A percentile compares a stretch with the other conserved stretches of the same genome.
Evolutionary conservation across 2,329 filamentous ascomycete species (phyloP).

Genomic region (Mycosphaerella sp.): DNA sequence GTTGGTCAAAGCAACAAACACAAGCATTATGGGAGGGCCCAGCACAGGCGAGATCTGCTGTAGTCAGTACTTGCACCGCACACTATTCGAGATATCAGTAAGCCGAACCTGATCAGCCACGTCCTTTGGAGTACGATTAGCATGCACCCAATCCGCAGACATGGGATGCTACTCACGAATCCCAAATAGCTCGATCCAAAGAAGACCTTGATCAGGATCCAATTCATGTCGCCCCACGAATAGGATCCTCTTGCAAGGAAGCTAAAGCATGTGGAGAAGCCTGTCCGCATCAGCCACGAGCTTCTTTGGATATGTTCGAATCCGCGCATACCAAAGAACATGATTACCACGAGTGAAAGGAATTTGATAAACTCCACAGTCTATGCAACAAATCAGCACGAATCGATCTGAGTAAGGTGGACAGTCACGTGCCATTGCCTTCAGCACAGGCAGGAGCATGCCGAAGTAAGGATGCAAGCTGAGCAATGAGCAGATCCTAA

Average conservation of each 20-base stretch:
- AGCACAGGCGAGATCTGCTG: constrained; percentile 43
- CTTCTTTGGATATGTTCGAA: neutral
- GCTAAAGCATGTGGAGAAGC: constrained; percentile 82
- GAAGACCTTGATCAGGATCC: constrained; percentile 57
- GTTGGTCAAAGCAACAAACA: constrained; percentile 70
- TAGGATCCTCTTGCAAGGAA: constrained; percentile 67
- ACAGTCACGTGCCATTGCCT: constrained; percentile 64
- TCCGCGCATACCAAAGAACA: constrained; percentile 59
- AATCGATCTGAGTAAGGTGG: constrained; percentile 2
- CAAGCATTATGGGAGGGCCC: constrained; percentile 52
- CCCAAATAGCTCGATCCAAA: constrained; percentile 71
- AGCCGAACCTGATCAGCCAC: constrained; percentile 43
- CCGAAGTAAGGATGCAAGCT: constrained; percentile 88
- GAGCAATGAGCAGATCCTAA: constrained; percentile 74
- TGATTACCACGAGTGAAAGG: constrained; percentile 66
- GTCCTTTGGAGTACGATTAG: constrained; percentile 33
- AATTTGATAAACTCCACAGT: constrained; percentile 87
- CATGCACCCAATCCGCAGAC: neutral
- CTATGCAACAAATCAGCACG: constrained; percentile 32
- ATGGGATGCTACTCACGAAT: constrained; percentile 51
- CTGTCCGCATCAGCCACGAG: constrained; percentile 32
- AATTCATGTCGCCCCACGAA: constrained; percentile 61
- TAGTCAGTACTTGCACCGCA: constrained; percentile 15
- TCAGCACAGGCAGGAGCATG: constrained; percentile 79
- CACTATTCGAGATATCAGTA: neutral